Base-by-base conservation (phyloP, 371 early-diverging fungal species). In the Cladochytrium tenue region DNA sequence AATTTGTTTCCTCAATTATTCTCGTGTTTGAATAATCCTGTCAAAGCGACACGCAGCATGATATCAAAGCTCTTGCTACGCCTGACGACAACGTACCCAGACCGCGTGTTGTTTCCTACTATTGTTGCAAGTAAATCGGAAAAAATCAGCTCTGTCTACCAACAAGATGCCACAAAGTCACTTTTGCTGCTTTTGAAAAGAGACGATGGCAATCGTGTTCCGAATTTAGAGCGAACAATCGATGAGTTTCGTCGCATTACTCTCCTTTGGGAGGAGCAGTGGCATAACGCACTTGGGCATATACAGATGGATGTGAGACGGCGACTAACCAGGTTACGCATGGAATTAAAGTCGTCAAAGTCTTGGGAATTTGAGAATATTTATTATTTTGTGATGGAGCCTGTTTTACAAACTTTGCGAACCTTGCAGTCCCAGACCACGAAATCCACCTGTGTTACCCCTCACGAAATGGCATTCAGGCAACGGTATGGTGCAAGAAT, bases 261-360 rank as follows among this genome's bases (percentile, higher is more conserved):
- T 0, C 91, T 94, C 13, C 69, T 94, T 1, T 88, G 91, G 86
- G 93, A 93, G 66, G 94, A 94, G 66, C 70, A 77, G n/a, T 92
- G 92, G 91, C 67, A 85, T 26, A 84, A 90, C 62, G 82, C 81
- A 70, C 85, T 94, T 33, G 79, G 81, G n/a, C 74, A 80, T 0
- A 51, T 92, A n/a, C 83, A 89, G 27, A 74, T 76, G 52, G 90
- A 91, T 52, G 78, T 85, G 0, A 76, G 77, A 64, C 81, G 77
- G 55, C 74, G 87, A 27, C 72, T 88, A 20, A 82, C 43, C 82
- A 85, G 28, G 71, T 90, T 2, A 80, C 85, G 30, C 75, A 77
- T 28, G 91, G 89, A 61, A 36, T 74, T 15, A 64, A 61, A 3
- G 80, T 86, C 1, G 73, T 89, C 43, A 71, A 79, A 36, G 67